These are phyloP conservation scores for Syncephalastrum contaminatum DNA, from an alignment of 371 early-diverging fungal species.

Conservation along the genomic window DNA sequence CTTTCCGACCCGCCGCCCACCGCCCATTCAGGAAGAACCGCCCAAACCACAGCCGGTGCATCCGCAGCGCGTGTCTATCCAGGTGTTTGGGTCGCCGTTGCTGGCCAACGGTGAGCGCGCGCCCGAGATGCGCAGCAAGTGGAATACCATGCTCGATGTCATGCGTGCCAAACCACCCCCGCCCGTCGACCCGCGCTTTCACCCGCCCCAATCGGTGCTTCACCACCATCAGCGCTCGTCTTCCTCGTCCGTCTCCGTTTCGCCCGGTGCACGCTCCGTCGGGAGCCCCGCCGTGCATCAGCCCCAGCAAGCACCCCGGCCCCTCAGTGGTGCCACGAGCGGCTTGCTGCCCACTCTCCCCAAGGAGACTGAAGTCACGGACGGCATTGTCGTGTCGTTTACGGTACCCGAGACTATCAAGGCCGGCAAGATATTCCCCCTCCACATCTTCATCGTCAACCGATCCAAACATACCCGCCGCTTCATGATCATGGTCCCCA, in stretches of 20 bases:
- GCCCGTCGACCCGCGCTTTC: conserved; percentile 25
- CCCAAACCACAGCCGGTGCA: conserved; percentile 20
- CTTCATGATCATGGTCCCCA: conserved; percentile 67
- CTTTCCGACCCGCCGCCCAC: conserved; percentile 33
- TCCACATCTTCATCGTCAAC: conserved; percentile 76
- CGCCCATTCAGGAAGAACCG: conserved; percentile 16
- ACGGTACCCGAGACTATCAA: conserved; percentile 39
- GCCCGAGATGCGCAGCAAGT: conserved; percentile 58
- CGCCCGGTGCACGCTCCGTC: conserved; percentile 42
- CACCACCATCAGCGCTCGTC: conserved; percentile 16
- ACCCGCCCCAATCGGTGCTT: conserved; percentile 13
- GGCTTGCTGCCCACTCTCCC: conserved; percentile 19
- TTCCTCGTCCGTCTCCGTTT: conserved; percentile 23
- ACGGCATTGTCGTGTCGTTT: conserved; percentile 70
- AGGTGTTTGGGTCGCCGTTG: conserved; percentile 56
- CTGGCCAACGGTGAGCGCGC: conserved; percentile 48
- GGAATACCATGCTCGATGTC: conserved; percentile 70
- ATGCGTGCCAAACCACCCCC: conserved; percentile 49
- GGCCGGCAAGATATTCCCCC: conserved; percentile 67
- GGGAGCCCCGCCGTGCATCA: conserved; percentile 31
- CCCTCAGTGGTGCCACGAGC: too few species aligned
- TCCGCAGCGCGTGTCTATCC: conserved; percentile 61
- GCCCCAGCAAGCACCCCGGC: background rate
- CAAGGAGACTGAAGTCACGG: conserved; percentile 39
- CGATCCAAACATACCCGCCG: conserved; percentile 63